Evolutionary conservation across 495 filamentous ascomycete genomes (phyloP).

Genomic region (Physcia stellaris): DNA sequence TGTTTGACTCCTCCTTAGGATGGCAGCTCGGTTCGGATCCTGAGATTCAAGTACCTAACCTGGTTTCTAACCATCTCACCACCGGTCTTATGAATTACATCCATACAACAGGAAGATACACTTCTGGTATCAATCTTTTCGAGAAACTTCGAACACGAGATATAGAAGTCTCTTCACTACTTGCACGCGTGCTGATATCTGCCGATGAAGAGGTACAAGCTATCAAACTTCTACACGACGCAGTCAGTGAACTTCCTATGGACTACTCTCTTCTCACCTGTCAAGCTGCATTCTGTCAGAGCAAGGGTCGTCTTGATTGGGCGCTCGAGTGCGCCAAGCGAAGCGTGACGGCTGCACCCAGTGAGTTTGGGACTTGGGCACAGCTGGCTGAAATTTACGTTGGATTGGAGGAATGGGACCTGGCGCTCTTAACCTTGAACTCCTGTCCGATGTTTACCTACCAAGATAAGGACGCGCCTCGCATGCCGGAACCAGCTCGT

Average conservation of each 20-base stretch:
- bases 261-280: conserved; percentile 89
- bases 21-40: conserved; percentile 95
- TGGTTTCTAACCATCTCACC: conserved; percentile 91
- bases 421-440: conserved; percentile 88
- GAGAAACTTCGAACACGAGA: conserved; percentile 87
- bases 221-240: conserved; percentile 73
- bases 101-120: conserved; percentile 83
- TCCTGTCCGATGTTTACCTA: conserved; percentile 99
- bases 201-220: conserved; percentile 95
- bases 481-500: conserved; percentile 81
- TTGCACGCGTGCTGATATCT: conserved; percentile 78
- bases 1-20: conserved; percentile 37
- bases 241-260: conserved; percentile 83
- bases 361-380: conserved; percentile 96
- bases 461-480: conserved; percentile 89
- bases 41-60: conserved; percentile 92
- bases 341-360: conserved; percentile 84
- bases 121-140: conserved; percentile 95
- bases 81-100: conserved; percentile 92
- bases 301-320: conserved; percentile 73
- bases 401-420: conserved; percentile 81
- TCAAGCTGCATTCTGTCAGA: conserved; percentile 83
- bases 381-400: conserved; percentile 87
- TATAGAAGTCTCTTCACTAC: conserved; percentile 82
- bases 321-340: conserved; percentile 88